A percentile compares a stretch with the other conserved stretches of the same genome.
phyloP scores from a whole-genome alignment of 2,329 filamentous ascomycete genomes.

The Trichoderma endophyticum region DNA sequence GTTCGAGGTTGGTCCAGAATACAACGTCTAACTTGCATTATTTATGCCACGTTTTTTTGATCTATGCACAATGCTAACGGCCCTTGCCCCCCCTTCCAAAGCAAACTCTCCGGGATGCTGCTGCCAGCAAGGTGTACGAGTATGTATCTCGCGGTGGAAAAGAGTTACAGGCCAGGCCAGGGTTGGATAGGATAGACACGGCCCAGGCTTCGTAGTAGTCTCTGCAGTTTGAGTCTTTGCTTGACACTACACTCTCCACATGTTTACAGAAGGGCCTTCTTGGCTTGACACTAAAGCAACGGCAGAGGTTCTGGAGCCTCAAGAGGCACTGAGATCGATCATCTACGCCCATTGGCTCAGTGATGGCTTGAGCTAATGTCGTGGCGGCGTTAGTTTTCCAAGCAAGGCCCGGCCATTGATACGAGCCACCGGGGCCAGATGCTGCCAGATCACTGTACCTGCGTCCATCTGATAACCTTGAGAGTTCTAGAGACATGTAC shows the following conservation, averaged over 20 bases:
- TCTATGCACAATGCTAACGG: not conserved
- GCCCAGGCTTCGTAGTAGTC: not conserved
- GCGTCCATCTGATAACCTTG: not conserved
- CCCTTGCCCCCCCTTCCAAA: not conserved
- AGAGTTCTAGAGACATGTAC: not conserved
- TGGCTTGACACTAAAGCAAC: not conserved
- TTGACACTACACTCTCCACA: not conserved
- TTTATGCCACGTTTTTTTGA: not conserved
- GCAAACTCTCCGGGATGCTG: conserved; percentile 1
- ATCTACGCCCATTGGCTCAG: not conserved
- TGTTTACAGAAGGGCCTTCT: not conserved
- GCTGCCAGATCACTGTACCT: not conserved
- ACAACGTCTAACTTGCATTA: conserved; percentile 11
- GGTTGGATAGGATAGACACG: not conserved
- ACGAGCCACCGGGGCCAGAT: not conserved
- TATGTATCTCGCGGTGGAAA: not conserved
- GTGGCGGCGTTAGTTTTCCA: not conserved
- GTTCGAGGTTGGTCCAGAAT: conserved; percentile 2
- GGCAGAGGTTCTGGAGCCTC: not conserved
- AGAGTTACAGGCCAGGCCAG: not conserved
- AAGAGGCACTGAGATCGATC: not conserved
- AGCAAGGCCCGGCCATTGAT: not conserved
- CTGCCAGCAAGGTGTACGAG: not conserved
- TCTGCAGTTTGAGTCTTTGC: not conserved
- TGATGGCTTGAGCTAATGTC: not conserved